These are phyloP conservation scores for Hypoxylon rickii DNA, from an alignment of 495 filamentous ascomycete genomes.

Conservation along the genomic window DNA sequence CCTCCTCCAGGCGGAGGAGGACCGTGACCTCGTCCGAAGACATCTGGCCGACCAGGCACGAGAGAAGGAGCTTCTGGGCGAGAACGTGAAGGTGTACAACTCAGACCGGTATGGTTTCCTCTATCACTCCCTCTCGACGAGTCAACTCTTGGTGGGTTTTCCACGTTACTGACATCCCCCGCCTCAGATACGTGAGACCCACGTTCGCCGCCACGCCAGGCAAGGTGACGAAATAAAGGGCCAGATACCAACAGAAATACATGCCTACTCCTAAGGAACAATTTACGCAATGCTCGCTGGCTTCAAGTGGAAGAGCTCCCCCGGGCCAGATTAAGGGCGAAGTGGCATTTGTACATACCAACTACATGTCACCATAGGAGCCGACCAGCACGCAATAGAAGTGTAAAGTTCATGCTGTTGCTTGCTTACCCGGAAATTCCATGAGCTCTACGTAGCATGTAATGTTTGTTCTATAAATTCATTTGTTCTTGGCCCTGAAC, in stretches of 20 bases:
- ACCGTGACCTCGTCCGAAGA: slow-evolving; percentile 88
- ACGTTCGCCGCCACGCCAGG: slow-evolving; percentile 67
- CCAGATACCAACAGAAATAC: not conserved
- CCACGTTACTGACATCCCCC: not conserved
- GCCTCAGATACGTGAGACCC: slow-evolving; percentile 67
- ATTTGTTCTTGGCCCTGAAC: no score
- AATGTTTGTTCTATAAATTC: no score
- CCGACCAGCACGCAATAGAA: no score
- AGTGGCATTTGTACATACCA: slow-evolving; percentile 12
- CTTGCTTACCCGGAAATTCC: no score
- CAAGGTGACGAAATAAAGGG: slow-evolving; percentile 54
- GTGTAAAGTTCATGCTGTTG: no score
- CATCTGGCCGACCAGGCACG: slow-evolving; percentile 83
- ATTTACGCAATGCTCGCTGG: not conserved
- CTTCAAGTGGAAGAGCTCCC: slow-evolving; percentile 32
- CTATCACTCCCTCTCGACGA: not conserved
- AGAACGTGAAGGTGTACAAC: slow-evolving; percentile 80
- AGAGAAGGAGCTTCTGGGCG: slow-evolving; percentile 86
- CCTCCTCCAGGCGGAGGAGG: slow-evolving; percentile 90
- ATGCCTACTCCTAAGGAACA: not conserved
- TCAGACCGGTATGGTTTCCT: slow-evolving; percentile 72
- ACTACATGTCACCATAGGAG: no score
- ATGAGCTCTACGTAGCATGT: no score
- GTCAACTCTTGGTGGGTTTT: no score
- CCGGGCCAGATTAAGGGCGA: slow-evolving; percentile 1